Conservation (phyloP, 805 yeast genomes). For the Ogataea trehalophila region DNA sequence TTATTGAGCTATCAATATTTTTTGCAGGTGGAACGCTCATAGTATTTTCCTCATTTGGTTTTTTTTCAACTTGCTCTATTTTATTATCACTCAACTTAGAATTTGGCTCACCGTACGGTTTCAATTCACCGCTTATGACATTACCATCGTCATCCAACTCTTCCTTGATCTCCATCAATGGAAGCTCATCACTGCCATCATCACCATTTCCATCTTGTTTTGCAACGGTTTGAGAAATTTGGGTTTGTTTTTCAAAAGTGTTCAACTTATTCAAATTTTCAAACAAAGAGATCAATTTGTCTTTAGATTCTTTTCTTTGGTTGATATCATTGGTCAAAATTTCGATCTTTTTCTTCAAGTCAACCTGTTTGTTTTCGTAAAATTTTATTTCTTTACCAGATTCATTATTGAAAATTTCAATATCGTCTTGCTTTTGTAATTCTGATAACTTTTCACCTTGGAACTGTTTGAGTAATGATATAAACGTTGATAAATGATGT, state of each 20-base stretch:
- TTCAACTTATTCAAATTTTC: slow-evolving; percentile 19
- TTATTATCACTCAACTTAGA: background rate
- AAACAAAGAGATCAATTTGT: slow-evolving; percentile 26
- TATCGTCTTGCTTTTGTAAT: slow-evolving; percentile 5
- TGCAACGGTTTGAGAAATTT: slow-evolving; percentile 19
- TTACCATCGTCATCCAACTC: slow-evolving; percentile 82
- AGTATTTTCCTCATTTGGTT: background rate
- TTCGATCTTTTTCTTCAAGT: slow-evolving; percentile 9
- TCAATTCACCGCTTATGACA: slow-evolving; percentile 43
- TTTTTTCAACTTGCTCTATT: slow-evolving; percentile 1
- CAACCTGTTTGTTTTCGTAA: slow-evolving; percentile 8
- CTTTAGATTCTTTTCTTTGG: slow-evolving; percentile 28
- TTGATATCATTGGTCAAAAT: slow-evolving; percentile 32
- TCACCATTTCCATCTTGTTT: slow-evolving; percentile 4
- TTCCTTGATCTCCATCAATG: slow-evolving; percentile 79
- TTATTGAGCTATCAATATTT: background rate
- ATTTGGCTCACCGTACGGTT: slow-evolving; percentile 24
- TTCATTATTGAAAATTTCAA: slow-evolving; percentile 18
- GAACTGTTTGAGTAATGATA: slow-evolving; percentile 10
- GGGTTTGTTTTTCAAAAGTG: slow-evolving; percentile 26
- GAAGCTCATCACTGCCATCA: slow-evolving; percentile 43
- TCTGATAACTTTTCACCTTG: slow-evolving; percentile 15
- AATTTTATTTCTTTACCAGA: slow-evolving; percentile 16
- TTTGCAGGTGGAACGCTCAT: background rate
- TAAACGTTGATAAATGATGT: slow-evolving; percentile 15